Conservation (phyloP, 345 rosid species). For the Carallia pectinifolia region DNA sequence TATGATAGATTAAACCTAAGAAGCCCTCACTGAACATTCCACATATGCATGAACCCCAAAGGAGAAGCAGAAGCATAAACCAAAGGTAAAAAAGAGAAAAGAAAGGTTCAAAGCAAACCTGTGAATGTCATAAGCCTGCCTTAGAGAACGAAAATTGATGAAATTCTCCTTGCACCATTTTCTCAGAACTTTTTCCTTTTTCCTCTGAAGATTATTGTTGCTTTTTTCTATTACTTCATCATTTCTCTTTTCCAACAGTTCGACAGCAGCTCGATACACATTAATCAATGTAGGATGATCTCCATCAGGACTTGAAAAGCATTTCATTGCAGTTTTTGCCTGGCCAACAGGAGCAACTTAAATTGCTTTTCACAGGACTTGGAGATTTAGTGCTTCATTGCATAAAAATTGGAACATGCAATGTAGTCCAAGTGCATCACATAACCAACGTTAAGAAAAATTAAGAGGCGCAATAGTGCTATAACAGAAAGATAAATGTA, state of each 20-base stretch:
- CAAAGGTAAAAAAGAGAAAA: not conserved
- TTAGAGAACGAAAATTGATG: slow-evolving; percentile 67
- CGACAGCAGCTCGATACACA: slow-evolving; percentile 72
- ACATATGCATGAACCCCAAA: not conserved
- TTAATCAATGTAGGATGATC: slow-evolving; percentile 82
- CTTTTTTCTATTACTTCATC: slow-evolving; percentile 37
- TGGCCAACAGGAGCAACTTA: slow-evolving; percentile 28
- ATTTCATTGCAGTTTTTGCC: slow-evolving; percentile 73
- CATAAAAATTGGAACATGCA: not conserved
- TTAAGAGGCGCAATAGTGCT: not conserved
- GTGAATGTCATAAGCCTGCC: slow-evolving; percentile 80
- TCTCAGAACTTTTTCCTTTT: slow-evolving; percentile 48
- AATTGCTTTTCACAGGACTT: not conserved
- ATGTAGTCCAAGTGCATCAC: not conserved
- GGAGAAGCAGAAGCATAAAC: not conserved
- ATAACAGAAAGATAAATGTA: too few species aligned
- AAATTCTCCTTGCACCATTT: slow-evolving; percentile 93
- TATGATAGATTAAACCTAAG: not conserved
- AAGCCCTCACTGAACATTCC: not conserved
- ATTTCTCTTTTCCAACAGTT: slow-evolving; percentile 59
- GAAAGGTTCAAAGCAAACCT: slow-evolving; percentile 37
- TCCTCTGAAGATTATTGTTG: slow-evolving; percentile 22
- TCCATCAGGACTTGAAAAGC: slow-evolving; percentile 83
- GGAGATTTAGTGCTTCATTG: too few species aligned
- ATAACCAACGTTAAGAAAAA: not conserved